Conservation (phyloP, 169 alveolate genomes). For the Plasmodium knowlesi region DNA sequence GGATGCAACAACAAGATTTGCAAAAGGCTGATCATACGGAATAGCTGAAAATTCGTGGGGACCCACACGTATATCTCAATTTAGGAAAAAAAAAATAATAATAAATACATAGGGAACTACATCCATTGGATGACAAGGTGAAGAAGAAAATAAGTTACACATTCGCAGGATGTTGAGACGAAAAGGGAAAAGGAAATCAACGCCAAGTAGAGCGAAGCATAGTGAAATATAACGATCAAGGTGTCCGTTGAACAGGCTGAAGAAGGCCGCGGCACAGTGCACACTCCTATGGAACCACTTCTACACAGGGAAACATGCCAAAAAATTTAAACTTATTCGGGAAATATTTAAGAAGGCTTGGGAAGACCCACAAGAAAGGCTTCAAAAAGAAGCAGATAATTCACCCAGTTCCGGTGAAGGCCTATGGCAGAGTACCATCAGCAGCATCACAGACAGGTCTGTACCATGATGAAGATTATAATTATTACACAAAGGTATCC, state of each 20-base stretch:
- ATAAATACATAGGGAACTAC: not conserved
- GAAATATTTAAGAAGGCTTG: constrained; percentile 84
- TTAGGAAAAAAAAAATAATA: not conserved
- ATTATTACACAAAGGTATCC: constrained; percentile 86
- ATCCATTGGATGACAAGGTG: not conserved
- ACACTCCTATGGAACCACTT: constrained; percentile 1
- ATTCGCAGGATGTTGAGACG: not conserved
- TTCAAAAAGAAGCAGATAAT: constrained; percentile 87
- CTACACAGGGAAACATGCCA: constrained; percentile 74
- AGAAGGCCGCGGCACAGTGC: not conserved
- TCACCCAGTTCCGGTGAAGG: constrained; percentile 91
- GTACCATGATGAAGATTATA: constrained; percentile 91
- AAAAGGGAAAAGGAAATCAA: not conserved
- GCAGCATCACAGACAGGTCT: constrained; percentile 91
- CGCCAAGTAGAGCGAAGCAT: not conserved
- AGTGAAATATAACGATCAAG: not conserved
- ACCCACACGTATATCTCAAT: not conserved
- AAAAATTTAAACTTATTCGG: constrained; percentile 83
- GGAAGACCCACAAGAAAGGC: constrained; percentile 81
- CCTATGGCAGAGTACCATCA: constrained; percentile 90
- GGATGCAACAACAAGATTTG: not conserved
- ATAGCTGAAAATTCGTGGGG: not conserved
- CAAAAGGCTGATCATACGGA: not conserved
- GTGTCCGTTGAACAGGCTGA: not conserved
- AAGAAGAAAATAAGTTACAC: not conserved